Base-by-base conservation (phyloP, 139 green algal genomes). In the Zygnema circumcarinatum region DNA sequence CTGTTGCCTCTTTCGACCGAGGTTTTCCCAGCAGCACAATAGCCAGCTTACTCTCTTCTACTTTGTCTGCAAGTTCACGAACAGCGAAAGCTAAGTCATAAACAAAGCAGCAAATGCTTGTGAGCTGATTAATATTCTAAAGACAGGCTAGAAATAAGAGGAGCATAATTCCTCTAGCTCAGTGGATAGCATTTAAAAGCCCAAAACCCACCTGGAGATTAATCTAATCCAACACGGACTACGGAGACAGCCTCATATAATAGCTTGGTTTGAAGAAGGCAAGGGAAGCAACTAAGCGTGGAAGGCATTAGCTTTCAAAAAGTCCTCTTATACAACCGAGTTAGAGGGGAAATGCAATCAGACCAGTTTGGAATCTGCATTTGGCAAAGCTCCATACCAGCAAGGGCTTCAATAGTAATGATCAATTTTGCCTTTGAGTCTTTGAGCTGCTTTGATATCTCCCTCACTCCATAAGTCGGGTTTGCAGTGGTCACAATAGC, bases 401-500 rank as follows among this genome's bases (percentile, higher is more conserved):
- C 3, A 78, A 78, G 69, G 3, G 33, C 16, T 39, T 39, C 35
- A 40, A 41, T 40, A 33, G 74, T 82, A 2, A 83, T 74, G 39
- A 88, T 41, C 29, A 88, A 53, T 72, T 39, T 31, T 38, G 72
- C 39, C 29, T 79, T 38, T 11, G 53, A 79, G 81, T 87, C 81
- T 38, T 38, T 41, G 35, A 84, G 25, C n/a, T 88, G 83, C 38
- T 83, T 67, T 0, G 22, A 1, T 47, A 88, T 53, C 83, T 88
- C 83, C 0, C 29, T n/a, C 38, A 29, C 69, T 1, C 31, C 69
- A 75, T 88, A 88, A 20, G 38, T 39, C 7, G 83, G 83, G 69
- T 88, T 88, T 54, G 69, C 69, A 16, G 69, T 68, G 38, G 83
- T 83, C 1, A 84, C 72, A 32, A 88, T 54, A 21, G 29, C 83